Base-by-base conservation (phyloP, 768 basidiomycete genomes). In the Mycena rosella region DNA sequence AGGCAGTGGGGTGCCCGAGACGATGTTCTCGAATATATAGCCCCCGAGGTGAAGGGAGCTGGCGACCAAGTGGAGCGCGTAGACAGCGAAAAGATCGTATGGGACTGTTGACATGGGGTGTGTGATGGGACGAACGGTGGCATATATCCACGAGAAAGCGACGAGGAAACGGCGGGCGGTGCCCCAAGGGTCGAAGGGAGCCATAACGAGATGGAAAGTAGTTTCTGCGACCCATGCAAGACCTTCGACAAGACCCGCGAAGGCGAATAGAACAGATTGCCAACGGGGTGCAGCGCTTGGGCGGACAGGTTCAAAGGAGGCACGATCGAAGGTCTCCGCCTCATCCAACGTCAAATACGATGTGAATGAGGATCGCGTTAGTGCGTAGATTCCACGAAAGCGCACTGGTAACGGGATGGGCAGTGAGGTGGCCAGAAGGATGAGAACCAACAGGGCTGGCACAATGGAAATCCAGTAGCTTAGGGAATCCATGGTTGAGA, bases 111-210 rank as follows among this genome's bases (percentile, higher is more conserved):
- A 15, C 17, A 60, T 60, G 5, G 73, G 73, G 10, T 48, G 44
- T 15, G 27, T 32, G 26, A 69, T 54, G 30, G 72, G 60, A n/a
- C 68, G 71, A 7, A 56, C 20, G 17, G 68, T 56, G 8, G 73
- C 53, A 51, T 77, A 77, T 0, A 72, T 36, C 74, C 74, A 77
- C 20, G 76, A 70, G 10, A 72, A 45, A 14, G 74, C 68, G 30
- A 74, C 47, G 40, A 72, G 48, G 17, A 76, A 30, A 32, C 52
- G 32, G 53, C 15, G 60, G 38, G 42, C 11, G 36, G 55, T 66
- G 53, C 20, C 44, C 59, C 58, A 68, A 14, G 22, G 36, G 51
- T 67, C 20, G 10, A 10, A 51, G n/a, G 17, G 34, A 18, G 44
- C 14, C 11, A 26, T 7, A 7, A 71, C 51, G 48, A 69, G 38